phyloP scores from a whole-genome alignment of 1,284 basidiomycete species.

The Microbotryum scabiosae region DNA sequence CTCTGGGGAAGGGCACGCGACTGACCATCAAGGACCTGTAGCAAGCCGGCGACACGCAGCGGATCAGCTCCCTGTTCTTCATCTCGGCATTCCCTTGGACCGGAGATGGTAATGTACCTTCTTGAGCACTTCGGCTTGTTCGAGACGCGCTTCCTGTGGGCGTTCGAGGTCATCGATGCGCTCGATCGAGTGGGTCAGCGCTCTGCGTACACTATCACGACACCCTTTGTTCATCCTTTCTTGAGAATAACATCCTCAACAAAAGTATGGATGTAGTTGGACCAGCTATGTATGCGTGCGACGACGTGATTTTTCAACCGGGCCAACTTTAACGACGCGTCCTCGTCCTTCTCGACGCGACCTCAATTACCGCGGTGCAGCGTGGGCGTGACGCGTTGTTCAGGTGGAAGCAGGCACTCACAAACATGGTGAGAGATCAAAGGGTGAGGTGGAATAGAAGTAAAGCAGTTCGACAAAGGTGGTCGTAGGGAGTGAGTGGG shows the following conservation, averaged over 20 bases:
- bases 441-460: neutral
- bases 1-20: neutral
- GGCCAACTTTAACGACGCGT: neutral
- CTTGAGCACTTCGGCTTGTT: conserved; percentile 35
- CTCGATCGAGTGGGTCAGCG: no score
- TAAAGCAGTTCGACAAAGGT: no score
- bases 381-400: neutral
- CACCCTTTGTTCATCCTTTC: neutral
- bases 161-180: neutral
- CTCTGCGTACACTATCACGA: neutral
- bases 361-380: neutral
- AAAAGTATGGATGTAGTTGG: neutral
- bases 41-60: neutral
- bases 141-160: conserved; percentile 35
- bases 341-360: neutral
- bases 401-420: neutral
- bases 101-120: conserved; percentile 22
- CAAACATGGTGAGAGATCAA: neutral
- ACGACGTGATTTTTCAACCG: neutral
- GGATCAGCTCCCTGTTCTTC: neutral
- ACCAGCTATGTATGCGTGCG: neutral
- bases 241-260: neutral
- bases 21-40: conserved; percentile 33
- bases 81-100: neutral
- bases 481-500: no score